Evolutionary conservation across 345 rosid genomes (phyloP), one percentile per base, ranked within the genome.

Genomic region (Rhizophora apiculata): DNA sequence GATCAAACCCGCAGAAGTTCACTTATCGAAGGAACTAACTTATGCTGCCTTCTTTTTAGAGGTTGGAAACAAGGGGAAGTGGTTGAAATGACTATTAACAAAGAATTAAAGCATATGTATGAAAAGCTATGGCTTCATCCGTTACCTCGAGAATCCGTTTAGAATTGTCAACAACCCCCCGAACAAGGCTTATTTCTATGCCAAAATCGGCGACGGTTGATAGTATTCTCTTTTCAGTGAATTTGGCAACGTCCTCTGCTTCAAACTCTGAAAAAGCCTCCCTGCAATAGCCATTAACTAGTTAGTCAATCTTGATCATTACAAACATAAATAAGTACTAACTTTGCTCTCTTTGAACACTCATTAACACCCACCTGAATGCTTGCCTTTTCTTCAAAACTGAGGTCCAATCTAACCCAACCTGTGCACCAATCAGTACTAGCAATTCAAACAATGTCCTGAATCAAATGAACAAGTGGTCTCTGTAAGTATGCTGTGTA

Each of bases 401-500:
- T 34, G 90, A 83, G 76, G 86, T 85, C 96, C 96, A 88, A 59
- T 90, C 87, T 5, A 90, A 88, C 62, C 93, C 93, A 29, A 90
- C 84, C 68, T 90, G 96, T 66, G 88, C 91, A 29, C 87, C 91
- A 32, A 87, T 88, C 77, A 88, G 71, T 6, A 86, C 84, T 32
- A 88, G 71, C 74, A 88, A 78, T 79, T 90, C 96, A 75, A 85
- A 87, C 67, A 90, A 46, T 82, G 80, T 8, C 48, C 93, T 88
- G 81, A 62, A 65, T 49, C 39, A 20, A 7, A 60, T 7, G 19
- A 64, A 13, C 21, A 20, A 30, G 60, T 1, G 78, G 34, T 21
- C 19, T 71, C 51, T 10, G 10, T 53, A n/a, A 53, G 26, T 53
- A n/a, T n/a, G 57, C 4, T 53, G 26, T 53, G 22, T 53, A 53